Conservation (phyloP, 805 yeast genomes). For the Zygosaccharomyces rouxii region DNA sequence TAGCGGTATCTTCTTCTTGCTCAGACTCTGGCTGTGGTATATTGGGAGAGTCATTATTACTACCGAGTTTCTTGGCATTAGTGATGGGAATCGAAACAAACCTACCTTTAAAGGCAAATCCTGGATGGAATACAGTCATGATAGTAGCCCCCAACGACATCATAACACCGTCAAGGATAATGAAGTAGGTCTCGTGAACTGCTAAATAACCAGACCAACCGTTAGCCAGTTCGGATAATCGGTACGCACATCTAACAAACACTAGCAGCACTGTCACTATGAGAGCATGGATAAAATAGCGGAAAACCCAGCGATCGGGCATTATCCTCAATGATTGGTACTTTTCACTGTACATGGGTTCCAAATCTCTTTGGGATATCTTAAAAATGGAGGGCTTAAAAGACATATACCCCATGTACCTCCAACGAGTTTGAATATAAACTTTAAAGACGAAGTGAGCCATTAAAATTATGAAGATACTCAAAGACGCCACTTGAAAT, state of each 20-base stretch:
- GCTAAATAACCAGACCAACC: constrained; percentile 64
- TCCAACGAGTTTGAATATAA: constrained; percentile 29
- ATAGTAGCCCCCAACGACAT: constrained; percentile 45
- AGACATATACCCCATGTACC: constrained; percentile 20
- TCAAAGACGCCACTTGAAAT: constrained; percentile 69
- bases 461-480: constrained; percentile 51
- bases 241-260: constrained; percentile 64
- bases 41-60: not conserved
- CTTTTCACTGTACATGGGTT: constrained; percentile 27
- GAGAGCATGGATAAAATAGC: constrained; percentile 43
- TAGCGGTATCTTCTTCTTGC: constrained; percentile 3
- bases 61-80: constrained; percentile 4
- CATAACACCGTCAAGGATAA: constrained; percentile 61
- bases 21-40: constrained; percentile 5
- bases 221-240: constrained; percentile 65
- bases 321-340: constrained; percentile 28
- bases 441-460: constrained; percentile 43
- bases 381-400: constrained; percentile 13
- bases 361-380: constrained; percentile 20
- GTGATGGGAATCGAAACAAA: constrained; percentile 24
- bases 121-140: constrained; percentile 60
- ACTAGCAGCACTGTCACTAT: constrained; percentile 49
- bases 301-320: constrained; percentile 35
- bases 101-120: constrained; percentile 44
- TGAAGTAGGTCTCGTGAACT: constrained; percentile 52